Evolutionary conservation across 2,329 filamentous ascomycete species (phyloP), one percentile per base, ranked within the genome.

Genomic region (Nigrospora oryzae): DNA sequence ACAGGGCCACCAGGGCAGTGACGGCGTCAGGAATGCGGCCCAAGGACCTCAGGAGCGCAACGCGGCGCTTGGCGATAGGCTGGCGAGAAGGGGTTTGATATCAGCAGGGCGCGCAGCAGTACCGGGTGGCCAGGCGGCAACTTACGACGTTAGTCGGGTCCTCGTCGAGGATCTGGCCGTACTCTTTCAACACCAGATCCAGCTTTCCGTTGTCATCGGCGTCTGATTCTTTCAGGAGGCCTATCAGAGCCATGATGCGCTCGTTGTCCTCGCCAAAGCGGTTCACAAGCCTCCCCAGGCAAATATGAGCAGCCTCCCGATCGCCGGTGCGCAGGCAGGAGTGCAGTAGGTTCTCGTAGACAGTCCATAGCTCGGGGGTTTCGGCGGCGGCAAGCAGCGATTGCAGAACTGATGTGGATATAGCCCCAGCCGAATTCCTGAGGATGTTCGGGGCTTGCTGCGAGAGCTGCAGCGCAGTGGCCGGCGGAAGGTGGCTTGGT

Each of bases 251-350:
- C 76, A 91, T 84, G 42, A 97, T 75, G 53, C 88, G 83, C 66
- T 96, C 89, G 64, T 97, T 95, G 33, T 79, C 73, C 23, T 77
- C 71, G 23, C 91, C 90, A 61, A 98, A 98, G 40, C 93, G 85
- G 48, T 77, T 71, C 5, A 81, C 81, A 38, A 98, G 75, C 49
- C 83, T 79, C 57, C 86, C 79, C 34, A 97, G 74, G 59, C 86
- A 87, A 54, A 81, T 63, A 52, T 81, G 79, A 19, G 93, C 93
- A 19, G 86, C 79, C 51, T 79, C 70, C 55, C 94, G 84, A 63
- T 97, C 87, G 44, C 87, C 86, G 0, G 87, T 89, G 42, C 87
- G 84, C 34, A 98, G 76, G 57, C 87, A 93, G 30, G 89, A 81
- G 32, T 93, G 70, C 53, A 97, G 71, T 15, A 97, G 75, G 60